Conservation (phyloP, 495 filamentous ascomycete species). For the Penicillium herquei region DNA sequence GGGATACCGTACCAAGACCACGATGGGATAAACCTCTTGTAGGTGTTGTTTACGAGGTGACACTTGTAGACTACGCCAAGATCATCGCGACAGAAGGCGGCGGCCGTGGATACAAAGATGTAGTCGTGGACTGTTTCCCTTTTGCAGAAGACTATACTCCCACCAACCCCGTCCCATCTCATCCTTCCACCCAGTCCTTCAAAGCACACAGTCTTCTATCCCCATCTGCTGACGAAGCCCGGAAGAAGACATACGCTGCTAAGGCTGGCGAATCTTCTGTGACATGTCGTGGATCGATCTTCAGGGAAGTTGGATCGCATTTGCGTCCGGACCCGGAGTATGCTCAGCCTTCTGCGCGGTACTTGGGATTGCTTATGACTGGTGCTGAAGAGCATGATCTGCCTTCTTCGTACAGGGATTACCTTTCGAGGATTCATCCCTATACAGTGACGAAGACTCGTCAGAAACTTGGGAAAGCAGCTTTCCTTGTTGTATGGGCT, state of each 20-base stretch:
- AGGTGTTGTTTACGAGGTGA: constrained; percentile 94
- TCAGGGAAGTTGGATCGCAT: constrained; percentile 14
- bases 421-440: constrained; percentile 61
- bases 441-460: constrained; percentile 65
- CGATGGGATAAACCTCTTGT: constrained; percentile 77
- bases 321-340: constrained; percentile 62
- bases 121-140: constrained; percentile 71
- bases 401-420: constrained; percentile 68
- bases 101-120: constrained; percentile 75
- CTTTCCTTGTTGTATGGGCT: constrained; percentile 60
- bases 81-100: constrained; percentile 92
- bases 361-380: constrained; percentile 70
- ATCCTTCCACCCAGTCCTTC: constrained; percentile 40
- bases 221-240: constrained; percentile 29
- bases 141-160: constrained; percentile 51
- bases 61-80: constrained; percentile 70
- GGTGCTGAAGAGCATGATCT: constrained; percentile 78
- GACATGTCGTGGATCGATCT: background rate
- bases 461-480: constrained; percentile 62
- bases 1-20: constrained; percentile 37
- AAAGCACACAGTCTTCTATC: constrained; percentile 62
- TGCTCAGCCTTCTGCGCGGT: constrained; percentile 80
- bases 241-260: constrained; percentile 1
- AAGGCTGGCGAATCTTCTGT: constrained; percentile 1
- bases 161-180: constrained; percentile 37